Conservation (phyloP, 768 basidiomycete genomes). For the Tulasnella sp. region DNA sequence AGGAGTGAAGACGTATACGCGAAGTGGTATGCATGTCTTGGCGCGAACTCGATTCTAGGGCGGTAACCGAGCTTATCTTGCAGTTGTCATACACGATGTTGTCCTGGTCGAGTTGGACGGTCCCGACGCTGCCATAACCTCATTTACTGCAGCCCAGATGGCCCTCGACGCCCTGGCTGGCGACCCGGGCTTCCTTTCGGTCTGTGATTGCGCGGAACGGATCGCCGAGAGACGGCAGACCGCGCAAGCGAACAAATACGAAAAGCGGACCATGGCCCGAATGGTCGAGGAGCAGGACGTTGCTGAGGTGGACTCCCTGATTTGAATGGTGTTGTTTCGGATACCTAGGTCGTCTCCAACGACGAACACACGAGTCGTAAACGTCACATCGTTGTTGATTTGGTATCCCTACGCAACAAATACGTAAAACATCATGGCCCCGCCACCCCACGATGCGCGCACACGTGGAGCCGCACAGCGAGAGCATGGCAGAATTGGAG, state of each 20-base stretch:
- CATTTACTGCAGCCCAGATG: slow-evolving; percentile 43
- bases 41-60: slow-evolving; percentile 31
- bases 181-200: slow-evolving; percentile 2
- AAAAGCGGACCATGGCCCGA: not conserved
- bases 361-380: not conserved
- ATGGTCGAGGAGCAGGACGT: not conserved
- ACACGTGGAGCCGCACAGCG: not conserved
- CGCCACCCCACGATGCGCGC: not conserved
- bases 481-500: not conserved
- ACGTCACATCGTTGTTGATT: not conserved
- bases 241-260: not conserved
- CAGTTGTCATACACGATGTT: slow-evolving; percentile 66
- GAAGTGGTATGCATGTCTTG: slow-evolving; percentile 63
- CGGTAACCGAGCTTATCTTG: not conserved
- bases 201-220: not conserved
- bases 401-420: not conserved
- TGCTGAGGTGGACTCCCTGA: not conserved
- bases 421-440: not conserved
- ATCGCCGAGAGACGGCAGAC: not conserved
- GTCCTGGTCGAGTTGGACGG: slow-evolving; percentile 46
- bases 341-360: not conserved
- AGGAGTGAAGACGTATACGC: slow-evolving; percentile 51
- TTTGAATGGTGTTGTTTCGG: not conserved
- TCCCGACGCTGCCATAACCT: slow-evolving; percentile 35
- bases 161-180: slow-evolving; percentile 10